Percentiles rank a stretch among this genome's conserved stretches.
These are phyloP conservation scores for Oryza officinalis DNA, from an alignment of 176 grass and related monocot species.

Conservation along the genomic window DNA sequence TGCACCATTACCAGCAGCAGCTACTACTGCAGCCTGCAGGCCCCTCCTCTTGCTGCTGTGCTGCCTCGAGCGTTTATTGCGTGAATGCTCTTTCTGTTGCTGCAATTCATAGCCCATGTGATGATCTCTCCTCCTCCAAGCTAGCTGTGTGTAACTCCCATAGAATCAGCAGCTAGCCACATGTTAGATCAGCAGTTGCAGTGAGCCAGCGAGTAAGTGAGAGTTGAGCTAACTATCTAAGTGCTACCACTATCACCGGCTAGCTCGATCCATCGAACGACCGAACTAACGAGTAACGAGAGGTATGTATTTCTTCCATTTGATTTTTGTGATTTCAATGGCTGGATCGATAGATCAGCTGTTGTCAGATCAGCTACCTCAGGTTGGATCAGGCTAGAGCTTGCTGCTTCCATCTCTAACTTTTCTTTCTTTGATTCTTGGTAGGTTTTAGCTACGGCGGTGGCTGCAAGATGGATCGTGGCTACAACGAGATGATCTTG, in stretches of 20 bases:
- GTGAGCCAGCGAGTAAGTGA: neutral
- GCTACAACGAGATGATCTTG: constrained; percentile 59
- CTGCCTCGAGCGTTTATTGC: constrained; percentile 27
- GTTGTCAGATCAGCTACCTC: constrained; percentile 9
- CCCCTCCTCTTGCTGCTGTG: neutral
- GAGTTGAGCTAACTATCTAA: neutral
- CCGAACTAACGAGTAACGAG: neutral
- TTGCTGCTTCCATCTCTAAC: neutral
- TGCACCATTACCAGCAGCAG: constrained; percentile 5
- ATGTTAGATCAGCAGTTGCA: constrained; percentile 11
- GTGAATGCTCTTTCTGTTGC: constrained; percentile 31
- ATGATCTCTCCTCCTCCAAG: neutral
- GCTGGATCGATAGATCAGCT: neutral
- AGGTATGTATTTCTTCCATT: constrained; percentile 5
- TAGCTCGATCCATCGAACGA: neutral
- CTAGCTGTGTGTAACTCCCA: neutral
- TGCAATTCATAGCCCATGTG: neutral
- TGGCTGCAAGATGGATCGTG: constrained; percentile 43
- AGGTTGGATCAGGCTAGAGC: neutral
- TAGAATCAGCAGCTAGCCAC: neutral
- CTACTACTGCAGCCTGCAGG: neutral
- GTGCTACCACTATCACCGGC: neutral
- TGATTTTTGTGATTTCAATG: neutral
- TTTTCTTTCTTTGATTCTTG: neutral
- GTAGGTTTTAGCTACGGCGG: constrained; percentile 18